Evolutionary conservation across 371 early-diverging fungal genomes (phyloP).

Genomic region (Rhizopus delemar): DNA sequence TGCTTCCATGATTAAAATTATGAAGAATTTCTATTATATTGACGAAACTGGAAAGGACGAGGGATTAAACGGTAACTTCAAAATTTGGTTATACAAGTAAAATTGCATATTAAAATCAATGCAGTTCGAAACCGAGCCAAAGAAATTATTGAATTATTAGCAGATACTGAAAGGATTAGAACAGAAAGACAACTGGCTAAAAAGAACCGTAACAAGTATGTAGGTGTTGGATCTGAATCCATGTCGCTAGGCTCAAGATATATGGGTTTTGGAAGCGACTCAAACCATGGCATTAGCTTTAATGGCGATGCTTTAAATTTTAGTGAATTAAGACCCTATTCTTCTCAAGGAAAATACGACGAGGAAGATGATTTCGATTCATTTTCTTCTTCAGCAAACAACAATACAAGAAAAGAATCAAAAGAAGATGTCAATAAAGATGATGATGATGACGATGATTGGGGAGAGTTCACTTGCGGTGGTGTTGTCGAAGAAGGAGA

Average conservation of each 20-base stretch:
- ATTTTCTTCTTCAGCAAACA: neutral
- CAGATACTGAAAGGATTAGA: conserved; percentile 72
- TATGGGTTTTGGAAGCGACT: conserved; percentile 55
- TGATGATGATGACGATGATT: conserved; percentile 51
- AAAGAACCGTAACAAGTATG: conserved; percentile 85
- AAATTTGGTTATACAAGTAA: neutral
- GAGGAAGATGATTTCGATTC: conserved; percentile 19
- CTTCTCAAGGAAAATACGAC: conserved; percentile 28
- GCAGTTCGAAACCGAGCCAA: conserved; percentile 92
- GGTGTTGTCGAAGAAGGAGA: conserved; percentile 18
- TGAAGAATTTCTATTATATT: conserved; percentile 79
- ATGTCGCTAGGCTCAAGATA: conserved; percentile 24
- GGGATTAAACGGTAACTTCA: conserved; percentile 84
- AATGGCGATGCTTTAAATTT: conserved; percentile 34
- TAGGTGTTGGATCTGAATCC: conserved; percentile 67
- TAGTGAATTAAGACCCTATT: conserved; percentile 34
- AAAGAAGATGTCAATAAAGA: neutral
- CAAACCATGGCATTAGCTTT: conserved; percentile 28
- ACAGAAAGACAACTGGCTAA: conserved; percentile 88
- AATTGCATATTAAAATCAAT: neutral
- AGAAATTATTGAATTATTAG: conserved; percentile 82
- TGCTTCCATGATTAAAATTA: conserved; percentile 79
- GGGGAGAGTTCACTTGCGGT: conserved; percentile 56
- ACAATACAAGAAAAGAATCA: conserved; percentile 42
- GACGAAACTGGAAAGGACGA: conserved; percentile 96